Evolutionary conservation across 192 early-diverging fungal species (phyloP).

Genomic region (Phlyctochytrium arcticum): DNA sequence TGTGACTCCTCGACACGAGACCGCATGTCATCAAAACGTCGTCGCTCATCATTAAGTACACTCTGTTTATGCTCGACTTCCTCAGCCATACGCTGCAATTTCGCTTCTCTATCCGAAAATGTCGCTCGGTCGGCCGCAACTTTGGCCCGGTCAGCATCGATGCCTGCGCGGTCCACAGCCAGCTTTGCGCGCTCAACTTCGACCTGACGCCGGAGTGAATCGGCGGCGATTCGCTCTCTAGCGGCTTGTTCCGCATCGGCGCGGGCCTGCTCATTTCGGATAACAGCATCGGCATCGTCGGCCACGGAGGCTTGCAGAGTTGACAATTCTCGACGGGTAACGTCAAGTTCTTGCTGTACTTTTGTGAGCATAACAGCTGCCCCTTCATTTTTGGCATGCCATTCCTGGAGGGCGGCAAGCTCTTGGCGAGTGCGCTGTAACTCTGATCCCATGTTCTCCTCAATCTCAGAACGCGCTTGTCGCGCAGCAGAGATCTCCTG

Average conservation of each 20-base stretch:
- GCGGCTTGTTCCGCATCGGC: background rate
- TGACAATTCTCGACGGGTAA: too few relatives aligned
- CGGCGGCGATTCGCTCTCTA: background rate
- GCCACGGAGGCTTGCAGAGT: too few relatives aligned
- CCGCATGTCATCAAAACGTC: background rate
- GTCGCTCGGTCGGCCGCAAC: background rate
- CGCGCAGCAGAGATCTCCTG: too few relatives aligned
- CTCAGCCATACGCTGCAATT: background rate
- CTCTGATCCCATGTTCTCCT: too few relatives aligned
- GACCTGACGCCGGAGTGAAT: background rate
- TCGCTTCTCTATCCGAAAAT: background rate
- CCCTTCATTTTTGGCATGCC: too few relatives aligned
- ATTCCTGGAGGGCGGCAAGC: too few relatives aligned
- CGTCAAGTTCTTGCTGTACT: too few relatives aligned
- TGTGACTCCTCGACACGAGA: background rate
- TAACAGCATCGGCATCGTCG: too few relatives aligned
- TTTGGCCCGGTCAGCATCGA: background rate
- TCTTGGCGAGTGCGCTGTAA: too few relatives aligned
- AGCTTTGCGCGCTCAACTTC: background rate
- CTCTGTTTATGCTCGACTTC: background rate
- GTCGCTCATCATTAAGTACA: background rate
- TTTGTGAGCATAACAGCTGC: too few relatives aligned
- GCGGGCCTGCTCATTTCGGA: background rate
- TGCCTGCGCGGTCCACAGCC: background rate
- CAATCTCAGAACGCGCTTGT: too few relatives aligned